Base-by-base conservation (phyloP, 2,329 filamentous ascomycete species). In the Mycogone perniciosa region DNA sequence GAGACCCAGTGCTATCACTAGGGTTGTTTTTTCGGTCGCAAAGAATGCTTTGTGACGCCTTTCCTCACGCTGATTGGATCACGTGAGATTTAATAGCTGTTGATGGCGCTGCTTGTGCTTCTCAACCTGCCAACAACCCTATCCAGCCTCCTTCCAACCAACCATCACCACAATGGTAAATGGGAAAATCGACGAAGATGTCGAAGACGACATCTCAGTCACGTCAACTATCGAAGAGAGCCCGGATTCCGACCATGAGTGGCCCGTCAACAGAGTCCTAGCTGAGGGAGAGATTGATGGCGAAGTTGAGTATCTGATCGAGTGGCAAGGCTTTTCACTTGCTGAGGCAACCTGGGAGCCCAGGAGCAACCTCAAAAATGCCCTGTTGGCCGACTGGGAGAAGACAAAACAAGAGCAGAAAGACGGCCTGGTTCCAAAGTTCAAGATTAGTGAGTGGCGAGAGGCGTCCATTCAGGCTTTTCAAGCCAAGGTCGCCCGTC, bases 281-380 rank as follows among this genome's bases (percentile, higher is more conserved):
- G 73, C 74, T 0, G 73, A 81, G 54, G 67, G 64, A 6, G 48
- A 57, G 4, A 51, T 66, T 3, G 52, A 60, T 3, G 64, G 61
- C 3, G 44, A 54, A 26, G 49, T 50, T 2, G 56, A 55, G 41
- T 74, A 66, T 51, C 62, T 74, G 4, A 60, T 72, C 8, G 55
- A 66, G 48, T 74, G 71, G 71, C 60, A 64, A 20, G 64, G 63
- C 2, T 72, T 60, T 43, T 55, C 60, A 1, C 58, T 73, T 0
- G 53, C 57, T 31, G 62, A 66, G n/a, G 67, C 67, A 42, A 67
- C 66, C 3, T 82, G 79, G 79, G 79, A 82, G 56, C 76, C 78
- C 0, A 56, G 60, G 7, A 62, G 69, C 5, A 65, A 79, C 49
- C 59, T 81, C 4, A 64, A 64, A 0, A 54, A 62, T 2, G 64